Percentiles rank a stretch among this genome's conserved stretches.
These are phyloP conservation scores for Sporothrix sp. DNA, from an alignment of 2,329 filamentous ascomycete genomes.

Conservation along the genomic window DNA sequence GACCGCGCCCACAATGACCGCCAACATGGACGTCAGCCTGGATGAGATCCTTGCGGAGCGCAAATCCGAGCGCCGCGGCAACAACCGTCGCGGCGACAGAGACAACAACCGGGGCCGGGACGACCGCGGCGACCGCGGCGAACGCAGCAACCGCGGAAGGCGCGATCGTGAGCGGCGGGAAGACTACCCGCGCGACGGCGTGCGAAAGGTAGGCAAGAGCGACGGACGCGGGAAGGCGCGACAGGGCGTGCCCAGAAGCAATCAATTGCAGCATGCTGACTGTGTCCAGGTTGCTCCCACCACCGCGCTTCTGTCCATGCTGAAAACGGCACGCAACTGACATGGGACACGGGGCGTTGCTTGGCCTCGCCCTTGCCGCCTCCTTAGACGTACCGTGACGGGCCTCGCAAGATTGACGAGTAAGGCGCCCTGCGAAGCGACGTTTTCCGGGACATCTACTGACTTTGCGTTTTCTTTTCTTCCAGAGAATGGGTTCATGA, in stretches of 20 bases:
- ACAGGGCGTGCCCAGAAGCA: slow-evolving; percentile 17
- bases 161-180: slow-evolving; percentile 26
- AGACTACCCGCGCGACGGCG: slow-evolving; percentile 64
- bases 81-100: slow-evolving; percentile 15
- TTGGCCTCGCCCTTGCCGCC: slow-evolving; percentile 27
- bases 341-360: slow-evolving; percentile 12
- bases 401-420: slow-evolving; percentile 61
- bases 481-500: slow-evolving; percentile 91
- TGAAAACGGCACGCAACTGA: slow-evolving; percentile 24
- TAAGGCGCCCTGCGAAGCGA: too few relatives aligned
- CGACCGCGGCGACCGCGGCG: slow-evolving; percentile 27
- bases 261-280: background rate
- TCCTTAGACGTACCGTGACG: slow-evolving; percentile 48
- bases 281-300: background rate
- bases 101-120: background rate
- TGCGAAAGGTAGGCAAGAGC: slow-evolving; percentile 64
- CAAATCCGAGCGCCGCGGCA: slow-evolving; percentile 9
- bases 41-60: slow-evolving; percentile 47
- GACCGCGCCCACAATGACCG: background rate
- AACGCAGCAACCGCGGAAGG: slow-evolving; percentile 5
- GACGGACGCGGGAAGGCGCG: slow-evolving; percentile 5
- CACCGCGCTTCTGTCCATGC: background rate
- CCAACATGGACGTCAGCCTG: slow-evolving; percentile 42
- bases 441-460: background rate
- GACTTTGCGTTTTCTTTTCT: background rate